Evolutionary conservation across 768 basidiomycete genomes (phyloP).

Genomic region (Lactarius vividus): DNA sequence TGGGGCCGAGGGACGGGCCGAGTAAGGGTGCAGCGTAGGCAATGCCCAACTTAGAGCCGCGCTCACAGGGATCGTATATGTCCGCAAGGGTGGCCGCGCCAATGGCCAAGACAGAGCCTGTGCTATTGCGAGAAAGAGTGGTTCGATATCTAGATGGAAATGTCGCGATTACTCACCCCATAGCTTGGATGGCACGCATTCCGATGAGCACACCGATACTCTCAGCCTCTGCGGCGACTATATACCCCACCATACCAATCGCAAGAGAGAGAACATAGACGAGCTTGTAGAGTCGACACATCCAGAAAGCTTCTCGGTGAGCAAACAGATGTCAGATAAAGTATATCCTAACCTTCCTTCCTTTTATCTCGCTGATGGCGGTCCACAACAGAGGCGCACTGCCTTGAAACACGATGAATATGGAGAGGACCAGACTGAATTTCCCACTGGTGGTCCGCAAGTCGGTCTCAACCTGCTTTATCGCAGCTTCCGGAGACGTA

Average conservation of each 20-base stretch:
- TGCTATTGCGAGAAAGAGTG: constrained; percentile 38
- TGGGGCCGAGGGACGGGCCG: constrained; percentile 65
- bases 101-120: constrained; percentile 64
- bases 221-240: constrained; percentile 53
- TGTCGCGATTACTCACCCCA: constrained; percentile 45
- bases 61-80: constrained; percentile 69
- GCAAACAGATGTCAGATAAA: constrained; percentile 4
- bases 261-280: constrained; percentile 54
- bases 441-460: constrained; percentile 58
- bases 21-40: constrained; percentile 80
- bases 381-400: constrained; percentile 65
- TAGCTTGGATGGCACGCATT: constrained; percentile 66
- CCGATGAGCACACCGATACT: constrained; percentile 59
- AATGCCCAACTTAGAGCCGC: constrained; percentile 76
- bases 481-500: constrained; percentile 48
- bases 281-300: constrained; percentile 31
- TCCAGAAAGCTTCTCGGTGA: background rate
- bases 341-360: constrained; percentile 53
- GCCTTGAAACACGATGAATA: constrained; percentile 77
- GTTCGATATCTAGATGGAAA: constrained; percentile 6
- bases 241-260: constrained; percentile 53
- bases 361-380: constrained; percentile 69
- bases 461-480: constrained; percentile 54
- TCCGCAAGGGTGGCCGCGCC: constrained; percentile 79
- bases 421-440: constrained; percentile 64